phyloP scores from a whole-genome alignment of 1,284 basidiomycete genomes.

The Microbotryum lychnidis-dioicae region DNA sequence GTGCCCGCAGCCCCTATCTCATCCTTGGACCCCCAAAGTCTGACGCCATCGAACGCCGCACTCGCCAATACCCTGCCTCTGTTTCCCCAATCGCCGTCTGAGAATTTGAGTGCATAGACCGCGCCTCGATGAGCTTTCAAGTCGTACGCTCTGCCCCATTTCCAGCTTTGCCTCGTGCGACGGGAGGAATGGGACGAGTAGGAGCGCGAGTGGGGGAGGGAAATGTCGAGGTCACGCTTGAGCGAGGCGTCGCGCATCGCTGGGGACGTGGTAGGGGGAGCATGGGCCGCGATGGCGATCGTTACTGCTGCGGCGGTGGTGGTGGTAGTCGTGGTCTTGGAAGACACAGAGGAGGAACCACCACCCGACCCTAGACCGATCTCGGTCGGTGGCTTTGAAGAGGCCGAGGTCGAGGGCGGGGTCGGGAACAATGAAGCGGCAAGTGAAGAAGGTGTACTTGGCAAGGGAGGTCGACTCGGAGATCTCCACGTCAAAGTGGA shows the following conservation, averaged over 20 bases:
- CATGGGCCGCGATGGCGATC: background rate
- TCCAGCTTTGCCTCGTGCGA: conserved; percentile 5
- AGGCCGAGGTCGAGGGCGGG: background rate
- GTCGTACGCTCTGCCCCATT: conserved; percentile 11
- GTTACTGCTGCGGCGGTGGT: background rate
- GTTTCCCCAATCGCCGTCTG: no score
- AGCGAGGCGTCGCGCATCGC: conserved; percentile 5
- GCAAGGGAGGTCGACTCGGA: background rate
- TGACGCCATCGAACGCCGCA: conserved; percentile 4
- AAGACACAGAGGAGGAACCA: background rate
- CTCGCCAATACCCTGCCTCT: conserved; percentile 1
- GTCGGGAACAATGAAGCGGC: conserved; percentile 4
- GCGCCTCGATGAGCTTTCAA: conserved; percentile 12
- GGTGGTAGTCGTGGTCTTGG: background rate
- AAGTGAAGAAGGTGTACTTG: conserved; percentile 3
- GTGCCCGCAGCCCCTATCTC: background rate
- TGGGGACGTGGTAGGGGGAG: background rate
- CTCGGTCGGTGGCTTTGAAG: background rate
- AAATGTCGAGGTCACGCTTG: conserved; percentile 10
- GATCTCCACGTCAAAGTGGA: background rate
- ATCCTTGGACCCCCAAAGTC: conserved; percentile 6
- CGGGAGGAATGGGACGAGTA: background rate
- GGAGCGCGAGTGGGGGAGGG: background rate
- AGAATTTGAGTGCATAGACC: conserved; percentile 8
- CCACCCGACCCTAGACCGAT: no score